phyloP scores from a whole-genome alignment of 768 basidiomycete genomes.

The Trametes cinnabarina region DNA sequence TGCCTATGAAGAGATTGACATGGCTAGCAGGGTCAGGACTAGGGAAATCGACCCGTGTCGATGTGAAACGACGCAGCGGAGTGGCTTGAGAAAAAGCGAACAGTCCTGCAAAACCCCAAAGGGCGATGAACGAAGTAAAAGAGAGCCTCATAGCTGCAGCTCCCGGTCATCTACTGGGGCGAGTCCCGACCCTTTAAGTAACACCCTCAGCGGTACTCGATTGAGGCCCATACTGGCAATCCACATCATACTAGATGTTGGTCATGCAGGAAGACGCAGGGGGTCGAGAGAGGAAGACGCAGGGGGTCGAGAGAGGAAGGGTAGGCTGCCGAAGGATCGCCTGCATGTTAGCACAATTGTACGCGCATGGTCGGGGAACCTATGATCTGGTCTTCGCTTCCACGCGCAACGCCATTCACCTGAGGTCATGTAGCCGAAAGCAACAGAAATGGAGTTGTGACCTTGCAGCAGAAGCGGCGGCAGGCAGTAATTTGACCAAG shows the following conservation, averaged over 20 bases:
- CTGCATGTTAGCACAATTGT: background rate
- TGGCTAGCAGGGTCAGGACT: conserved; percentile 28
- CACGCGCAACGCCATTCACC: background rate
- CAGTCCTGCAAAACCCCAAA: background rate
- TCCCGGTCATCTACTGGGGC: background rate
- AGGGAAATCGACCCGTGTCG: conserved; percentile 6
- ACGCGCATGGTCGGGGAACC: conserved; percentile 4
- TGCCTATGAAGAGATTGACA: conserved; percentile 66
- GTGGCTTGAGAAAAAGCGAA: background rate
- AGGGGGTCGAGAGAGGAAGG: background rate
- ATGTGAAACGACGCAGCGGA: background rate
- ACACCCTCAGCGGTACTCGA: no score
- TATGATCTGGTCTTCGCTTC: conserved; percentile 7
- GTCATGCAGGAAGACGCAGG: background rate
- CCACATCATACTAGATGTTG: background rate
- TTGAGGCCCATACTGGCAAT: background rate
- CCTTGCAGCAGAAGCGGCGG: background rate
- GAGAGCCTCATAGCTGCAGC: background rate
- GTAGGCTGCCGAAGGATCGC: background rate
- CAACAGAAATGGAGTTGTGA: background rate
- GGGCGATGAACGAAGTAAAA: background rate
- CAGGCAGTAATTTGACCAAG: background rate
- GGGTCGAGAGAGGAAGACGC: background rate
- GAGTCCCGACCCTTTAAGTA: background rate
- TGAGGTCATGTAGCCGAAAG: background rate